Percentiles rank a stretch among this genome's conserved stretches.
Conservation (phyloP, 306 rosid genomes). For the Medicago ruthenica region DNA sequence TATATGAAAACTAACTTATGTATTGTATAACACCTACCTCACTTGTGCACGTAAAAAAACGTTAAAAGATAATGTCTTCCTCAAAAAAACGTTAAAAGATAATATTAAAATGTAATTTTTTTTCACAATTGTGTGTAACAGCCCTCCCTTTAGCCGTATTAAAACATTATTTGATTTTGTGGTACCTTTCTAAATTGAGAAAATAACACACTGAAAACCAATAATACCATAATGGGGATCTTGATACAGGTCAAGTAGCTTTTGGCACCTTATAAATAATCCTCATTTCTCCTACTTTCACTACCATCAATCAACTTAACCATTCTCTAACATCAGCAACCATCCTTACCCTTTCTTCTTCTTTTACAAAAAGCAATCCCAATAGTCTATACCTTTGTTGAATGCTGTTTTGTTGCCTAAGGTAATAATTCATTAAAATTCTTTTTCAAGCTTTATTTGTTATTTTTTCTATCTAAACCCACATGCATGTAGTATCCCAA, state of each 20-base stretch:
- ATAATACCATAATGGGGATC: slow-evolving; percentile 6
- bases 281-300: slow-evolving; percentile 42
- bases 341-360: slow-evolving; percentile 21
- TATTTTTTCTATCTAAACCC: background rate
- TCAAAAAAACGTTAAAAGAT: no score
- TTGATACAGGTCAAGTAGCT: slow-evolving; percentile 45
- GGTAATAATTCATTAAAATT: slow-evolving; percentile 45
- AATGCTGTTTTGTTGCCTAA: slow-evolving; percentile 34
- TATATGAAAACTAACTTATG: no score
- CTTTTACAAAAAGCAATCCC: slow-evolving; percentile 46
- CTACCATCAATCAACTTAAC: slow-evolving; percentile 56
- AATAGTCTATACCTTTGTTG: slow-evolving; percentile 24
- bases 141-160: background rate
- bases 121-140: no score
- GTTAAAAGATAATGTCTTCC: background rate
- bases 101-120: no score
- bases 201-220: background rate
- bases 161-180: background rate
- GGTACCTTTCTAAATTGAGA: background rate
- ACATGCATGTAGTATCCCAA: background rate
- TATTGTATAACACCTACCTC: no score
- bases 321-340: slow-evolving; percentile 22
- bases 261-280: slow-evolving; percentile 78
- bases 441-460: background rate
- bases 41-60: background rate